These are phyloP conservation scores for Malania oleifera DNA, from an alignment of 164 flowering plant genomes.

Conservation along the genomic window DNA sequence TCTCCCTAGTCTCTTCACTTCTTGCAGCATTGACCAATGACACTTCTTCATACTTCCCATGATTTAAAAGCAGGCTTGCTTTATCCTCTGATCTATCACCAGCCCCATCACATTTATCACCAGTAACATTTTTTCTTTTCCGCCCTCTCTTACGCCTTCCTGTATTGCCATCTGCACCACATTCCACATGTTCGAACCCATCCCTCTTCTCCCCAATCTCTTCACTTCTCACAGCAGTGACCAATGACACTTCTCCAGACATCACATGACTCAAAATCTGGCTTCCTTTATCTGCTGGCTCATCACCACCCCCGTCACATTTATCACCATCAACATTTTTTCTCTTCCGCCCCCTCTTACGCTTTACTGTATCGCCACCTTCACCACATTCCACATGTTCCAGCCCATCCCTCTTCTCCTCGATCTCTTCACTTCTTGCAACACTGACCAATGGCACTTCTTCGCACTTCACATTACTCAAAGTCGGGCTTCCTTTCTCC, in stretches of 20 bases:
- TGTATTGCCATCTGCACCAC: neutral
- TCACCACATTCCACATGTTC: neutral
- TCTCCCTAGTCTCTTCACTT: neutral
- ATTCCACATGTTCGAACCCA: conserved; percentile 1
- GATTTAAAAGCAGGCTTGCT: too few relatives aligned
- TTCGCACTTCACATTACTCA: neutral
- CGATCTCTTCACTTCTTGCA: neutral
- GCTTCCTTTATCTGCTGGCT: too few relatives aligned
- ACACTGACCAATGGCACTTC: neutral
- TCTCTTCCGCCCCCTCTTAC: conserved; percentile 9
- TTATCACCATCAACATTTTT: conserved; percentile 2
- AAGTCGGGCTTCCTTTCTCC: neutral
- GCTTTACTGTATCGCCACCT: neutral
- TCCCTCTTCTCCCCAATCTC: conserved; percentile 1
- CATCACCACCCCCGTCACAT: conserved; percentile 2
- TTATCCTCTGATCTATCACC: too few relatives aligned
- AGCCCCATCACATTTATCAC: conserved; percentile 4
- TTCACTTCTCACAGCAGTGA: neutral
- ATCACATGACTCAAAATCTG: too few relatives aligned
- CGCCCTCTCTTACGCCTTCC: conserved; percentile 3
- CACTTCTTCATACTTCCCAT: too few relatives aligned
- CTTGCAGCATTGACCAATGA: neutral
- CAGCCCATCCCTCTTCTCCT: conserved; percentile 5
- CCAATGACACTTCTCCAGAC: neutral
- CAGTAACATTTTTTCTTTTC: conserved; percentile 6